phyloP scores from a whole-genome alignment of 257 asterid species.

The Datura wrightii region DNA sequence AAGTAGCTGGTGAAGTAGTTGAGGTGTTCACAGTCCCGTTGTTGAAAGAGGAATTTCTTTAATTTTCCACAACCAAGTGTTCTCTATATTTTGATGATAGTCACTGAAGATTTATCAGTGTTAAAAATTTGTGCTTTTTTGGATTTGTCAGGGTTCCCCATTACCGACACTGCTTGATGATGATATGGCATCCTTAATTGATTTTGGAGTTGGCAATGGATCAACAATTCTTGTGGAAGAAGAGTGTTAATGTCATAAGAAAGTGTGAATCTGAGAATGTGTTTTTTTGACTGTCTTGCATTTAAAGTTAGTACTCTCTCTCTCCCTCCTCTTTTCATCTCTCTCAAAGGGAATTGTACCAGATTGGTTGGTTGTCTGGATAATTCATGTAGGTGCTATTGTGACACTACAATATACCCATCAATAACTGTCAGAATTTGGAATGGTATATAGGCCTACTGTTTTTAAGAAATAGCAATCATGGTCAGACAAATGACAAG shows the following conservation, averaged over 20 bases:
- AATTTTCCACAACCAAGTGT: neutral
- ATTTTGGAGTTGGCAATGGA: conserved; percentile 71
- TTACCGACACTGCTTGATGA: conserved; percentile 79
- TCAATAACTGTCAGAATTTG: neutral
- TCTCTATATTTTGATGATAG: neutral
- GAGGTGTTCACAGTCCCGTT: neutral
- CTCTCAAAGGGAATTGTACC: conserved; percentile 15
- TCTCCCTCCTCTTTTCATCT: neutral
- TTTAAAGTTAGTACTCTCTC: neutral
- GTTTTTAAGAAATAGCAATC: neutral
- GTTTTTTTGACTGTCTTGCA: neutral
- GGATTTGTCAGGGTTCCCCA: conserved; percentile 70
- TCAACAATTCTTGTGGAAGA: conserved; percentile 86
- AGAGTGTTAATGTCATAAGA: conserved; percentile 31
- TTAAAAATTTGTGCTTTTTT: conserved; percentile 9
- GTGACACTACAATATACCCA: neutral
- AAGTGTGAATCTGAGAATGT: neutral
- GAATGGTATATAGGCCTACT: neutral
- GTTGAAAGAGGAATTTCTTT: neutral
- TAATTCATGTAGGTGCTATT: neutral
- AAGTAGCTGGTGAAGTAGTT: neutral
- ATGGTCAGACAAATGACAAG: too few species aligned
- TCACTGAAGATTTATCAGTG: neutral
- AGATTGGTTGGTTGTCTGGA: neutral
- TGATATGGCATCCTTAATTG: conserved; percentile 82